Conservation (phyloP, 2,329 filamentous ascomycete species). For the Fusarium camptoceras region DNA sequence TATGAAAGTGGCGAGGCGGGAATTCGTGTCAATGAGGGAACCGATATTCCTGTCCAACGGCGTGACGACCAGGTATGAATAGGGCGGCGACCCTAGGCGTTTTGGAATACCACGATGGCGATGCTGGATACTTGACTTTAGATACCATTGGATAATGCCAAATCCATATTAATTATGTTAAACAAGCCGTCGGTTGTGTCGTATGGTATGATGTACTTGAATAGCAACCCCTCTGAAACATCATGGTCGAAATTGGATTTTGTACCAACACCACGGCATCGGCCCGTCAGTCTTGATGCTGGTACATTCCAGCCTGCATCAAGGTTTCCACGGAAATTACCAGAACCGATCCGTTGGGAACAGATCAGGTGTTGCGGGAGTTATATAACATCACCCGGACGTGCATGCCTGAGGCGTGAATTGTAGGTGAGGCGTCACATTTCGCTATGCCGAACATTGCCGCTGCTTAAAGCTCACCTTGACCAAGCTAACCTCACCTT, state of each 20-base stretch:
- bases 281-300: constrained; percentile 11
- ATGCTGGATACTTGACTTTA: constrained; percentile 9
- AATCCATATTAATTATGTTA: background rate
- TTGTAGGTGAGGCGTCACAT: background rate
- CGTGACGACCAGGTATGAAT: constrained; percentile 29
- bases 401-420: constrained; percentile 15
- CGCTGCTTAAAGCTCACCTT: constrained; percentile 11
- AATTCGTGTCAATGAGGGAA: constrained; percentile 30
- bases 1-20: constrained; percentile 22
- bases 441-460: constrained; percentile 28
- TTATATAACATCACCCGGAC: constrained; percentile 1
- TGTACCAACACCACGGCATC: constrained; percentile 10
- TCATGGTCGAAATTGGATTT: background rate
- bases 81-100: constrained; percentile 32
- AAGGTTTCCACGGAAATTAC: background rate
- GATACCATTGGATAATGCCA: constrained; percentile 32
- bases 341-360: background rate
- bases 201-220: background rate
- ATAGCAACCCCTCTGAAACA: background rate
- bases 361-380: background rate
- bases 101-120: constrained; percentile 14
- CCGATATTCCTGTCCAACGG: constrained; percentile 19
- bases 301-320: background rate
- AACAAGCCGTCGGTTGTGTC: background rate
- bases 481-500: constrained; percentile 5